phyloP scores from a whole-genome alignment of 2,329 filamentous ascomycete species.

The Trichoderma sp. region DNA sequence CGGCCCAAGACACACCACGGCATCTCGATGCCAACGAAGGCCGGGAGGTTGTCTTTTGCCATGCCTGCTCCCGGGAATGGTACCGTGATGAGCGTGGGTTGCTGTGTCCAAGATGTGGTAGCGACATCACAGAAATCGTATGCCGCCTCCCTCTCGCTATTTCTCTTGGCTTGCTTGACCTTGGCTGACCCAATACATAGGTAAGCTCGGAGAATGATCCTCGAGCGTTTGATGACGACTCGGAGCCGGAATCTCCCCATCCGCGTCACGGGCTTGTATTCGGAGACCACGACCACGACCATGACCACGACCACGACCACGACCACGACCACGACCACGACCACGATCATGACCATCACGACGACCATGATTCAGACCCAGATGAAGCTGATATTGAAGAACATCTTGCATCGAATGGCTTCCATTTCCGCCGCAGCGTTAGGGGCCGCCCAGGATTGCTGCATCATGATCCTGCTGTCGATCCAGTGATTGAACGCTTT shows the following conservation, averaged over 20 bases:
- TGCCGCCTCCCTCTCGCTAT: slow-evolving; percentile 32
- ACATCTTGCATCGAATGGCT: slow-evolving; percentile 42
- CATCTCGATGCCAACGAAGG: slow-evolving; percentile 50
- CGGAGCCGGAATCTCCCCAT: slow-evolving; percentile 32
- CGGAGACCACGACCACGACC: not conserved
- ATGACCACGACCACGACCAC: slow-evolving; percentile 34
- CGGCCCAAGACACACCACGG: slow-evolving; percentile 27
- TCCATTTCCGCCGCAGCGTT: slow-evolving; percentile 40
- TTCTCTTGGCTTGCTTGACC: not conserved
- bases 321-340: slow-evolving; percentile 33
- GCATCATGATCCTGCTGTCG: slow-evolving; percentile 35
- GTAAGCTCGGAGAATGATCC: slow-evolving; percentile 60
- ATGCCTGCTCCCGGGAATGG: slow-evolving; percentile 79
- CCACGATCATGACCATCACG: no score
- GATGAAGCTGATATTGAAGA: slow-evolving; percentile 59
- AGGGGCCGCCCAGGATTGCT: slow-evolving; percentile 25
- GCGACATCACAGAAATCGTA: slow-evolving; percentile 85
- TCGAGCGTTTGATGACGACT: slow-evolving; percentile 38
- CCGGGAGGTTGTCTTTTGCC: slow-evolving; percentile 80
- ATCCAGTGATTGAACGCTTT: slow-evolving; percentile 42
- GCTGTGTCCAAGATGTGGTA: slow-evolving; percentile 71
- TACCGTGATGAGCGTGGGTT: slow-evolving; percentile 66
- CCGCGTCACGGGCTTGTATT: slow-evolving; percentile 24
- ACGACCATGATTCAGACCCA: slow-evolving; percentile 50
- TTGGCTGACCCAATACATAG: slow-evolving; percentile 35